A percentile compares a stretch with the other conserved stretches of the same genome.
These are phyloP conservation scores for Achlya hypogyna DNA, from an alignment of 352 stramenopile species.

Conservation along the genomic window DNA sequence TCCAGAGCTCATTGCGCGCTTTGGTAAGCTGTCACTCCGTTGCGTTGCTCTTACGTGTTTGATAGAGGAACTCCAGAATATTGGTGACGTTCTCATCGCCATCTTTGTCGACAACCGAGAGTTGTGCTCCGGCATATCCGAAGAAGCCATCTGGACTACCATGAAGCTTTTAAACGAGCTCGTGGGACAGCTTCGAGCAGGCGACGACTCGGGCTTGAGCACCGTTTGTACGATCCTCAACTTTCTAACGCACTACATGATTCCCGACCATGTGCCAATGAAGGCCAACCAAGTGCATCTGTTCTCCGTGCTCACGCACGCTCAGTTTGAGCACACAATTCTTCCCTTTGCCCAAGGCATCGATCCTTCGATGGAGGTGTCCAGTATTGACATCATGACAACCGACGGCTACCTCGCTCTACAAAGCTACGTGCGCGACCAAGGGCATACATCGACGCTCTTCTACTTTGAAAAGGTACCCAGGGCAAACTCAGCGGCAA, in stretches of 20 bases:
- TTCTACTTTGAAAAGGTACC: conserved; percentile 7
- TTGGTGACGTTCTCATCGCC: conserved; percentile 14
- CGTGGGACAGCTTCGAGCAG: not conserved
- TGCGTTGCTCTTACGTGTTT: too few relatives aligned
- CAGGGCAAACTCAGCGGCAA: too few relatives aligned
- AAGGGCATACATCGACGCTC: not conserved
- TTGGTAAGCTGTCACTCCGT: too few relatives aligned
- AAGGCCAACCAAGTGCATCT: conserved; percentile 18
- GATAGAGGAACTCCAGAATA: conserved; percentile 9
- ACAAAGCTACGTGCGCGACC: not conserved
- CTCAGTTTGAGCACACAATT: conserved; percentile 2
- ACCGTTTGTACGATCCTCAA: conserved; percentile 13
- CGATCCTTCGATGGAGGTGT: not conserved
- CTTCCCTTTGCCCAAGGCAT: conserved; percentile 14
- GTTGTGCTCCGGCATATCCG: conserved; percentile 10
- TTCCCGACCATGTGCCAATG: conserved; percentile 17
- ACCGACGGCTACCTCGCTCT: conserved; percentile 11
- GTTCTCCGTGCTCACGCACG: conserved; percentile 8
- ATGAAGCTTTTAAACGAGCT: conserved; percentile 19
- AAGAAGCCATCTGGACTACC: conserved; percentile 18
- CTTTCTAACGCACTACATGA: conserved; percentile 21
- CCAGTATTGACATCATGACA: not conserved
- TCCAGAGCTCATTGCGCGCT: conserved; percentile 9
- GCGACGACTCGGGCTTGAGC: not conserved
- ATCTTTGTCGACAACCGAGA: conserved; percentile 21